phyloP scores from a whole-genome alignment of 2,329 filamentous ascomycete species.

The Aspergillus novoparasiticus region DNA sequence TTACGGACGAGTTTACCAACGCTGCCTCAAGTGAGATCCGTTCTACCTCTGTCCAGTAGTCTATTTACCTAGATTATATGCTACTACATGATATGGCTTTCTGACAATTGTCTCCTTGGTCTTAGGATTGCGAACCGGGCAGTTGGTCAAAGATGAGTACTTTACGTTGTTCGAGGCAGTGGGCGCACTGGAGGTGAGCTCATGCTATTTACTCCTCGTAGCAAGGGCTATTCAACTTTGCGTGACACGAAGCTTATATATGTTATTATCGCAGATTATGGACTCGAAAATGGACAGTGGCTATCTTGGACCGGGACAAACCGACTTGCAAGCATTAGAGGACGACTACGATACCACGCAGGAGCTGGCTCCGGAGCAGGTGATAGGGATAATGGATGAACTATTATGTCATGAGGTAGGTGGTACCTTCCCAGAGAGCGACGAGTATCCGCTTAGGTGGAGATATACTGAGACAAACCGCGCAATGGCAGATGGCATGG shows the following conservation, averaged over 20 bases:
- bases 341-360: constrained; percentile 76
- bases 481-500: constrained; percentile 76
- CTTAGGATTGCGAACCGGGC: constrained; percentile 73
- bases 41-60: neutral
- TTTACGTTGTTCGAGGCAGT: constrained; percentile 96
- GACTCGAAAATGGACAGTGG: constrained; percentile 99
- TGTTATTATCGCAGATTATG: constrained; percentile 72
- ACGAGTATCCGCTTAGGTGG: neutral
- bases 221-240: neutral
- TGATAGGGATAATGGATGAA: constrained; percentile 93
- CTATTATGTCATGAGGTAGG: constrained; percentile 81
- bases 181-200: constrained; percentile 64
- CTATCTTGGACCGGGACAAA: constrained; percentile 72
- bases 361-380: constrained; percentile 72
- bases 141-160: constrained; percentile 88
- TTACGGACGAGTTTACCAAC: constrained; percentile 57
- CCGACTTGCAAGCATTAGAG: constrained; percentile 62
- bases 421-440: neutral
- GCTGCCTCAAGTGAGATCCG: constrained; percentile 52
- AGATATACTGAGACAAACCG: constrained; percentile 13
- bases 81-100: neutral
- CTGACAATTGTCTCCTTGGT: constrained; percentile 13
- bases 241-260: constrained; percentile 18
- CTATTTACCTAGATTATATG: neutral
- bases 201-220: neutral